phyloP scores from a whole-genome alignment of 2,329 filamentous ascomycete species.

The Ophiostoma novo-ulmi region DNA sequence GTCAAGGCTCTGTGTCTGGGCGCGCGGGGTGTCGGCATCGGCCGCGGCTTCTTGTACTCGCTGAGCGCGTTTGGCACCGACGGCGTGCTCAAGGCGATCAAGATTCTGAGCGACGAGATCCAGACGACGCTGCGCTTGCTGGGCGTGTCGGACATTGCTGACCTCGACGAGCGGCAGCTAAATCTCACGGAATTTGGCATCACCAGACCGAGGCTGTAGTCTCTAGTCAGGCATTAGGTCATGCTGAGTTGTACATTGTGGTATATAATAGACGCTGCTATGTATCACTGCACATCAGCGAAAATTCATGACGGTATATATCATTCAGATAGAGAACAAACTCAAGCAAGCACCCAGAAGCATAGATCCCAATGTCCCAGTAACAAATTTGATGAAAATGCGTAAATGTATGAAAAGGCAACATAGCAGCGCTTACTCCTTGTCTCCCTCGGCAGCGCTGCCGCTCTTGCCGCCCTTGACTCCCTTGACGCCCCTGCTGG shows the following conservation, averaged over 20 bases:
- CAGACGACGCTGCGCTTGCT: slow-evolving; percentile 22
- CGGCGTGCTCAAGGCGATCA: slow-evolving; percentile 37
- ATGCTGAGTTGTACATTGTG: too few relatives aligned
- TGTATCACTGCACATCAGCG: too few relatives aligned
- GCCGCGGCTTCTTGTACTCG: slow-evolving; percentile 52
- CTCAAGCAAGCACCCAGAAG: not conserved
- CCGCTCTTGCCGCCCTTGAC: not conserved
- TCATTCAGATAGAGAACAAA: too few relatives aligned
- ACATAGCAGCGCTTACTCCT: not conserved
- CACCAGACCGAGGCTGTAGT: not conserved
- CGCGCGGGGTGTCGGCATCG: slow-evolving; percentile 44
- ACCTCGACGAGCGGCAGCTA: not conserved
- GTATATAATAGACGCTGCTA: too few relatives aligned
- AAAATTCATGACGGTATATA: too few relatives aligned
- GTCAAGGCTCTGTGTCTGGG: slow-evolving; percentile 45
- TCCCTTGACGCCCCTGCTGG: too few relatives aligned
- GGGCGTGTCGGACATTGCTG: not conserved
- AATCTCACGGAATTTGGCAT: not conserved
- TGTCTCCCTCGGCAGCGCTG: not conserved
- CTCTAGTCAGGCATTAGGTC: too few relatives aligned
- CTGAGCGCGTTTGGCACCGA: slow-evolving; percentile 38
- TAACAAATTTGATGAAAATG: too few relatives aligned
- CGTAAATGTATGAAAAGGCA: too few relatives aligned
- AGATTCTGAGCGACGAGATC: slow-evolving; percentile 25
- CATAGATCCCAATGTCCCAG: not conserved